Evolutionary conservation across 73 alveolate species (phyloP).

Genomic region (Paraurostyla sp.): DNA sequence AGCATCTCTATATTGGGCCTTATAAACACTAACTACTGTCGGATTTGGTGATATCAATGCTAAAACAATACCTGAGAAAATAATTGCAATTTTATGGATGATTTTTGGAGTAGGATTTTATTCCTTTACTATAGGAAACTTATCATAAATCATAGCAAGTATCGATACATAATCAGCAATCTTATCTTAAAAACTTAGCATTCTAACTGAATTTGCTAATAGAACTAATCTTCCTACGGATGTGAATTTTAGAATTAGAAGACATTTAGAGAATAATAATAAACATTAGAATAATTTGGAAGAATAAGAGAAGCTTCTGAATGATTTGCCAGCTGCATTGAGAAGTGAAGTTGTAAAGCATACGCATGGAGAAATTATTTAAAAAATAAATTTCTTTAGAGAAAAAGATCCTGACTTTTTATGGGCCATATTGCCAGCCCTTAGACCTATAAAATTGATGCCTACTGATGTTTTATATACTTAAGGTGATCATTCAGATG

Average conservation of each 20-base stretch:
- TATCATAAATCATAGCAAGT: conserved; percentile 68
- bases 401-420: conserved; percentile 79
- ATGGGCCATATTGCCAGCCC: conserved; percentile 76
- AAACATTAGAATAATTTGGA: conserved; percentile 34
- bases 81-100: conserved; percentile 83
- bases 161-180: conserved; percentile 61
- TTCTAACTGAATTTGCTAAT: conserved; percentile 80
- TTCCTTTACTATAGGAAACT: conserved; percentile 87
- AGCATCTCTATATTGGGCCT: conserved; percentile 82
- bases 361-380: conserved; percentile 86
- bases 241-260: conserved; percentile 66
- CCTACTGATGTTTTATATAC: conserved; percentile 77
- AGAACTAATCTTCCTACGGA: conserved; percentile 78
- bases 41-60: conserved; percentile 92
- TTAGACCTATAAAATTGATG: conserved; percentile 78
- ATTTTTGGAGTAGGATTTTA: conserved; percentile 88
- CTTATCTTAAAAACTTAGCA: conserved; percentile 73
- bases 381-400: conserved; percentile 75
- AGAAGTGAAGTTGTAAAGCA: conserved; percentile 82
- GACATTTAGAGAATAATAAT: conserved; percentile 74
- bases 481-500: conserved; percentile 81
- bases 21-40: conserved; percentile 86
- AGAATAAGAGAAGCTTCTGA: conserved; percentile 68
- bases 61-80: conserved; percentile 67
- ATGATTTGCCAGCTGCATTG: conserved; percentile 82